Evolutionary conservation across 805 yeast species (phyloP).

Genomic region (Nakazawaea ambrosiae): DNA sequence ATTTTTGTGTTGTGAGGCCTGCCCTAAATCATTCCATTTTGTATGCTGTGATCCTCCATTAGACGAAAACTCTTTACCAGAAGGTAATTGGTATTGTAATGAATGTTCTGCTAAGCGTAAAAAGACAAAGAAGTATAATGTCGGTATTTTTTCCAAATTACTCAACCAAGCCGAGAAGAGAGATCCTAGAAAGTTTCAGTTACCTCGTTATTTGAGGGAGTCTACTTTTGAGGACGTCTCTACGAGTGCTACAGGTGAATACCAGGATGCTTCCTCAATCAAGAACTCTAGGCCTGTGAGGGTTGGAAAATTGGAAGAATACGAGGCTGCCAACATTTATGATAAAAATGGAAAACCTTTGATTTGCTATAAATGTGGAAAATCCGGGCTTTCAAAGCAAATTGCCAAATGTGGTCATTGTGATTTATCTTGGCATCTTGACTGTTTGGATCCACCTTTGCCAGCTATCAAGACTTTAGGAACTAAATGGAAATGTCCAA

Average conservation of each 20-base stretch:
- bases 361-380: slow-evolving; percentile 71
- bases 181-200: slow-evolving; percentile 59
- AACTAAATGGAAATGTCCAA: slow-evolving; percentile 86
- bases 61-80: slow-evolving; percentile 68
- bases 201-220: slow-evolving; percentile 67
- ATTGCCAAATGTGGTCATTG: slow-evolving; percentile 81
- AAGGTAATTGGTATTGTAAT: slow-evolving; percentile 83
- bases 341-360: slow-evolving; percentile 65
- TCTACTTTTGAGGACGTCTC: slow-evolving; percentile 63
- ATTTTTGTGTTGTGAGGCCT: slow-evolving; percentile 87
- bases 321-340: slow-evolving; percentile 55
- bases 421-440: slow-evolving; percentile 78
- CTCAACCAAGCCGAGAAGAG: slow-evolving; percentile 48
- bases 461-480: slow-evolving; percentile 68
- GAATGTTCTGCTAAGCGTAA: slow-evolving; percentile 51
- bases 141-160: slow-evolving; percentile 50
- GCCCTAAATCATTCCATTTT: slow-evolving; percentile 90
- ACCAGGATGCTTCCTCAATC: slow-evolving; percentile 54
- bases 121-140: slow-evolving; percentile 15
- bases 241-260: slow-evolving; percentile 65
- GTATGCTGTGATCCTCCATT: slow-evolving; percentile 88
- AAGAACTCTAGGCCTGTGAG: slow-evolving; percentile 32
- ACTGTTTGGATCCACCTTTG: slow-evolving; percentile 75
- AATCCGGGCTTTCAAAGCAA: slow-evolving; percentile 55
- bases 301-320: slow-evolving; percentile 40